Evolutionary conservation across 768 basidiomycete genomes (phyloP).

Genomic region (Collybiopsis luxurians): DNA sequence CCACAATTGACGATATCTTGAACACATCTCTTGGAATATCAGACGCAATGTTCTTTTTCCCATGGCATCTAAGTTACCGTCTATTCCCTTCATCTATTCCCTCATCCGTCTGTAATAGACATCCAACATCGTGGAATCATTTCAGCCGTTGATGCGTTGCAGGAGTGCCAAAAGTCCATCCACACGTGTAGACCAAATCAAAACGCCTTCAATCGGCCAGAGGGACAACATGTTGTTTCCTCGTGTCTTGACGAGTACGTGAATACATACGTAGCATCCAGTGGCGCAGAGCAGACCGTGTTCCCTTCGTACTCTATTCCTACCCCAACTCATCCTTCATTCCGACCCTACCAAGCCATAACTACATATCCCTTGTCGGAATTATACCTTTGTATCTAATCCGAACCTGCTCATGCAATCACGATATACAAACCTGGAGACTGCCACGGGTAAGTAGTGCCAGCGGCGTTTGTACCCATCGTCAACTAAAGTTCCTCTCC

Average conservation of each 20-base stretch:
- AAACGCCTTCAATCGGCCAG: no score
- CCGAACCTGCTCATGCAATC: background rate
- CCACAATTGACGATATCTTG: no score
- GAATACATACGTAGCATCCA: background rate
- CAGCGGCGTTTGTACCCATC: background rate
- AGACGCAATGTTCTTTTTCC: no score
- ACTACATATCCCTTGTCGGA: background rate
- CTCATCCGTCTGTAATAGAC: no score
- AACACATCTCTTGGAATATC: no score
- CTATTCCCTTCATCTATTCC: no score
- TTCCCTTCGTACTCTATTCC: background rate
- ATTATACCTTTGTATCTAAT: background rate
- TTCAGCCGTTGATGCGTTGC: no score
- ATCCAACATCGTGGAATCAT: no score
- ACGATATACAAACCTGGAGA: background rate
- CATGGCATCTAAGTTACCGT: no score
- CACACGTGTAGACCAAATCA: no score
- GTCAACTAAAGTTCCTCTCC: background rate
- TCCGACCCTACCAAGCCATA: background rate
- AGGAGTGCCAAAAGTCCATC: no score
- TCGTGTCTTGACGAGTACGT: background rate
- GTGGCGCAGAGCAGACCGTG: background rate
- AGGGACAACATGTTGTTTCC: conserved; percentile 4
- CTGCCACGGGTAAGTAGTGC: background rate
- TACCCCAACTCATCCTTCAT: background rate